These are phyloP conservation scores for Tolypocladium album DNA, from an alignment of 2,329 filamentous ascomycete species.

Conservation along the genomic window DNA sequence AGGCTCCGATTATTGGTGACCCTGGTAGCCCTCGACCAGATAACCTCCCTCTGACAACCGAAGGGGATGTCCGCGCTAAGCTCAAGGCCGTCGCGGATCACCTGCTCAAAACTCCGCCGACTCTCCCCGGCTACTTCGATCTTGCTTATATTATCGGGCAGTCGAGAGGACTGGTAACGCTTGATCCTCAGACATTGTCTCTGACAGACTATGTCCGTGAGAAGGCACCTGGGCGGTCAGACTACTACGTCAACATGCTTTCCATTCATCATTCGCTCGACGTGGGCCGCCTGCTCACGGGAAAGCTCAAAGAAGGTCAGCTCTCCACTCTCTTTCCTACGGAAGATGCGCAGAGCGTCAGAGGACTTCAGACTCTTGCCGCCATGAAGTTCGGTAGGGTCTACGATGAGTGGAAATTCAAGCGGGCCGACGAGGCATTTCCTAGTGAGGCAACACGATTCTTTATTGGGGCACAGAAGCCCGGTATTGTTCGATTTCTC, in stretches of 20 bases:
- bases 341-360: neutral
- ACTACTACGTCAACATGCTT: neutral
- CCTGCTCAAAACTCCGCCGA: neutral
- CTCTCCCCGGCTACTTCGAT: neutral
- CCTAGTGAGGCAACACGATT: neutral
- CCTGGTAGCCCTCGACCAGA: too few species aligned
- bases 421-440: neutral
- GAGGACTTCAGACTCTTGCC: neutral
- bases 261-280: neutral
- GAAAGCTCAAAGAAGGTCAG: neutral
- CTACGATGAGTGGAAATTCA: neutral
- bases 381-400: neutral
- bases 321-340: neutral
- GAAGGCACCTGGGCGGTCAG: neutral
- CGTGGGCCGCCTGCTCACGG: neutral
- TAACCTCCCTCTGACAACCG: neutral
- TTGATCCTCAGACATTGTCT: neutral
- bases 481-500: neutral
- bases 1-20: neutral
- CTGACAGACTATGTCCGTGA: neutral
- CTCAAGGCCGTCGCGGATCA: neutral
- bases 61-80: neutral
- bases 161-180: neutral
- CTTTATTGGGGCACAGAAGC: neutral
- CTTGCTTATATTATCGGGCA: neutral